Evolutionary conservation across 2,329 filamentous ascomycete species (phyloP).

Genomic region (Blastomyces silverae): DNA sequence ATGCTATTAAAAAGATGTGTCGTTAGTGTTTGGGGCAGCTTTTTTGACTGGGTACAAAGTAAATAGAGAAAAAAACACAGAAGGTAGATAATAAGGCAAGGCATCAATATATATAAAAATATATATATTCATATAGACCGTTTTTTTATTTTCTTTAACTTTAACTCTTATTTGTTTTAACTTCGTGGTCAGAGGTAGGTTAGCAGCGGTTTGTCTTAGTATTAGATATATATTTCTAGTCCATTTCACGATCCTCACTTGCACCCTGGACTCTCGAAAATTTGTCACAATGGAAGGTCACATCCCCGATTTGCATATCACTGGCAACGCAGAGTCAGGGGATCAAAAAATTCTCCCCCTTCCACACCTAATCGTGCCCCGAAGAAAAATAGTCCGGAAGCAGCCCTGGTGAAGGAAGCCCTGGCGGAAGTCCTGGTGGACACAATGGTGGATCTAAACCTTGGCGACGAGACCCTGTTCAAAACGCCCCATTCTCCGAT

Average conservation of each 20-base stretch:
- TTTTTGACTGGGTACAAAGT: background rate
- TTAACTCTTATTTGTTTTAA: background rate
- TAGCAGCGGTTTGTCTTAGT: background rate
- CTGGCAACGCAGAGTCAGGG: background rate
- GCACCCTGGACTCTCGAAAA: too few species aligned
- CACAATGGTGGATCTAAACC: background rate
- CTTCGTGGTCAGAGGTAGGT: background rate
- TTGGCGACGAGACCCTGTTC: background rate
- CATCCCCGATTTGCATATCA: too few species aligned
- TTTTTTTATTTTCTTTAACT: background rate
- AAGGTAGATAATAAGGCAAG: background rate
- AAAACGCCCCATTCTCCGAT: background rate
- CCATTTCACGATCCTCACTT: too few species aligned
- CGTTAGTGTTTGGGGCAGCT: background rate
- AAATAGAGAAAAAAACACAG: background rate
- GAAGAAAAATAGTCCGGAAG: background rate
- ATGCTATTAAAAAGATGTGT: slow-evolving; percentile 20
- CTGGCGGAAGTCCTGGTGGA: background rate
- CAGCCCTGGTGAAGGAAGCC: background rate
- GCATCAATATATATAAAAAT: background rate
- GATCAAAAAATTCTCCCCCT: background rate
- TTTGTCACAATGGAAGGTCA: too few species aligned
- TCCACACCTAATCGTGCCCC: background rate
- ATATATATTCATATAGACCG: background rate
- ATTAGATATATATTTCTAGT: too few species aligned